phyloP scores from a whole-genome alignment of 495 filamentous ascomycete genomes.

The Bryoglossum gracile region DNA sequence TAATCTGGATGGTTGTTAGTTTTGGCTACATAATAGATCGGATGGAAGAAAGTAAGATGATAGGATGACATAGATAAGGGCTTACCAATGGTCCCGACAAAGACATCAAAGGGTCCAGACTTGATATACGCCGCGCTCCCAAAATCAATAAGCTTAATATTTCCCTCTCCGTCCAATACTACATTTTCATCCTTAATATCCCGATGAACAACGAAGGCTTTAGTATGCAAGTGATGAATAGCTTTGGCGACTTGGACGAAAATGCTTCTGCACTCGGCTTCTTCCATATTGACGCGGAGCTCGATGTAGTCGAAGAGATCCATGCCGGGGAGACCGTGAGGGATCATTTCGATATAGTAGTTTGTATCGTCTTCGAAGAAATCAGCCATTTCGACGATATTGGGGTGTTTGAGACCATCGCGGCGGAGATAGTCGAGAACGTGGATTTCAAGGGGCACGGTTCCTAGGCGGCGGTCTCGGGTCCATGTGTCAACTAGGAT shows the following conservation, averaged over 20 bases:
- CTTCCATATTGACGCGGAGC: conserved; percentile 92
- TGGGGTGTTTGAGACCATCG: conserved; percentile 81
- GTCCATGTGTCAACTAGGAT: conserved; percentile 99
- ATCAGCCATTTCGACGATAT: conserved; percentile 97
- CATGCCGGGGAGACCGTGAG: conserved; percentile 95
- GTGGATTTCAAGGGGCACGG: conserved; percentile 95
- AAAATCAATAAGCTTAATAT: conserved; percentile 96
- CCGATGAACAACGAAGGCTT: conserved; percentile 86
- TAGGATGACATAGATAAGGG: no score
- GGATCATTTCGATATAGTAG: conserved; percentile 98
- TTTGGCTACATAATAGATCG: neutral
- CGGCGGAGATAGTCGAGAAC: conserved; percentile 89
- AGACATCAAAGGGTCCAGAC: conserved; percentile 96
- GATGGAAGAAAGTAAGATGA: conserved; percentile 15
- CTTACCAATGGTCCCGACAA: conserved; percentile 96
- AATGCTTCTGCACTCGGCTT: conserved; percentile 86
- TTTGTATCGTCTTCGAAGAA: conserved; percentile 98
- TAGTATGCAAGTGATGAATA: conserved; percentile 84
- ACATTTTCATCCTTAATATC: conserved; percentile 99
- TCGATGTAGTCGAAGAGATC: conserved; percentile 99
- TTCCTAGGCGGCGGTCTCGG: conserved; percentile 87
- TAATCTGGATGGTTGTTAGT: conserved; percentile 59
- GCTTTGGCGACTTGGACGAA: conserved; percentile 88
- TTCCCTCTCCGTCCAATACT: conserved; percentile 87
- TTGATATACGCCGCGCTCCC: conserved; percentile 97